These are phyloP conservation scores for Beverwykella pulmonaria DNA, from an alignment of 495 filamentous ascomycete species.

Conservation along the genomic window DNA sequence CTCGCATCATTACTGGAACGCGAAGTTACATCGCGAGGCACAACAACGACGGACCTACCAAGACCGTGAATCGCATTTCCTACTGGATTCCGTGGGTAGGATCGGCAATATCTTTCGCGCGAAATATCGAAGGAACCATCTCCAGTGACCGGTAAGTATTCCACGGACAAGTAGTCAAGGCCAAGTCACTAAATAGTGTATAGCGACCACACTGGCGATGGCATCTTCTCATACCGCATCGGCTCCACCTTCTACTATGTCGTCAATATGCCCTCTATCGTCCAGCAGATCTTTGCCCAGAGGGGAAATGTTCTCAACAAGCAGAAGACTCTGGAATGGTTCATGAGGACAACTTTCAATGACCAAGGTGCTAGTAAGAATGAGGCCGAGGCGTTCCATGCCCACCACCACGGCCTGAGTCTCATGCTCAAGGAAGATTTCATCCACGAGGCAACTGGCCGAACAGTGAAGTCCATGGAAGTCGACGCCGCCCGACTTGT, in stretches of 20 bases:
- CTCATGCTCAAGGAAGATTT: conserved; percentile 29
- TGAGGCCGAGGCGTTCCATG: conserved; percentile 20
- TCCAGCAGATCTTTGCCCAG: conserved; percentile 25
- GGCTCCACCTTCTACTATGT: conserved; percentile 22
- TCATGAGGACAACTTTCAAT: conserved; percentile 16
- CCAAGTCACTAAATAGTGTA: neutral
- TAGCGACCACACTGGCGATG: conserved; percentile 20
- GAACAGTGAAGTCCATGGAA: conserved; percentile 6
- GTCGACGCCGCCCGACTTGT: conserved; percentile 10
- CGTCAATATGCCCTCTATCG: conserved; percentile 25
- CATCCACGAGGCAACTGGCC: conserved; percentile 17
- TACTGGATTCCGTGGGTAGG: conserved; percentile 26
- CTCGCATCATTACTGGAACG: conserved; percentile 15
- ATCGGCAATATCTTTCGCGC: conserved; percentile 22
- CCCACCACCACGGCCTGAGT: conserved; percentile 13
- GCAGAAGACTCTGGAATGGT: conserved; percentile 25
- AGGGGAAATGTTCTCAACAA: conserved; percentile 11
- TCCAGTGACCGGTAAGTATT: conserved; percentile 17
- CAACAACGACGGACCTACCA: neutral
- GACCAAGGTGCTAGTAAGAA: conserved; percentile 12
- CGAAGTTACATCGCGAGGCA: neutral
- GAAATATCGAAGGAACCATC: conserved; percentile 24
- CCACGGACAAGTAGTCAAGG: no score
- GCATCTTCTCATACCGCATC: conserved; percentile 26
- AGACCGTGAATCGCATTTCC: conserved; percentile 12